Evolutionary conservation across 768 basidiomycete species (phyloP), one percentile per base, ranked within the genome.

Genomic region (Krasilnikovozyma curviuscula): DNA sequence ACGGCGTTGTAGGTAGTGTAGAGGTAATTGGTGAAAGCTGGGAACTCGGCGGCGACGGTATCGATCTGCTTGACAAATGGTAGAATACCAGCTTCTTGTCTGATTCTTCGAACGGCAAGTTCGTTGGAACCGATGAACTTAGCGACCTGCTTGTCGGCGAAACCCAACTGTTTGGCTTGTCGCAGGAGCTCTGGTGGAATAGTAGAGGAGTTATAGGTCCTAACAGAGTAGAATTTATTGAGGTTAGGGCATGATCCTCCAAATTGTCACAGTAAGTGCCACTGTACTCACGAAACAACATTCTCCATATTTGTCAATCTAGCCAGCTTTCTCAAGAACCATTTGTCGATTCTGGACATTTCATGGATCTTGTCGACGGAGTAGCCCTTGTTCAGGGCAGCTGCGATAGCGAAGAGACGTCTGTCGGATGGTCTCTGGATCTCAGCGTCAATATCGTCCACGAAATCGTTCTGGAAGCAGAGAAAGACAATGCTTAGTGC

Each of bases 31-130:
- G 93, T 97, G 70, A 80, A 85, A 1, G 89, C 88, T 1, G 93
- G 91, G 75, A 95, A 98, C 61, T 97, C 89, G 25, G 93, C 91
- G 10, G 93, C 93, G 47, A 97, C 89, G 0, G 93, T 97, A 59
- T 98, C 93, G 63, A 95, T 98, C 63, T 97, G 91, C 71, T 97
- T 97, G 66, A 93, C 82, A 63, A 85, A 91, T 0, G 89, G 89
- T 12, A 71, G 71, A 57, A 97, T 80, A 29, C 73, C 74, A 40
- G 67, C 65, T 65, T 97, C 91, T 61, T 84, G 79, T 48, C 91
- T 81, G 43, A 88, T 71, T 34, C 81, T 74, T 49, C 91, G 83
- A 27, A 97, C 78, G 35, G 88, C 88, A 34, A 97, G 77, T 64
- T 91, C 91, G 13, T 82, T 93, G 7, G 89, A 86, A 25, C 78